Evolutionary conservation across 2,329 filamentous ascomycete genomes (phyloP), one percentile per base, ranked within the genome.

Genomic region (Venturia effusa): DNA sequence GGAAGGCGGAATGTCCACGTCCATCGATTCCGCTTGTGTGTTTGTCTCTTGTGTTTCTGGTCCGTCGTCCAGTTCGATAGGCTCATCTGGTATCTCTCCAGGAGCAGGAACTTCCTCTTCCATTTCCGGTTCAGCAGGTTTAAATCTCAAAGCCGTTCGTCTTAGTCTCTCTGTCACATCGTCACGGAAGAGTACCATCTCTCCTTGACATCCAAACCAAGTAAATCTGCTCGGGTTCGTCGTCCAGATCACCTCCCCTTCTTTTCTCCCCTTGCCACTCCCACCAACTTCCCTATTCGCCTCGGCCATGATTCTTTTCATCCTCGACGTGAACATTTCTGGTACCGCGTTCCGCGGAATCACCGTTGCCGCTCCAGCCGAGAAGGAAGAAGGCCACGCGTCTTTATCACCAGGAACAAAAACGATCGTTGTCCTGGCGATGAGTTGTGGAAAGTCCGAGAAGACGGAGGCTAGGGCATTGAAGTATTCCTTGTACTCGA

Each of bases 361-460:
- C 0, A 87, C 84, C 0, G 84, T 83, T 0, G 88, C 85, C 0
- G 89, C 87, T 4, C 90, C 90, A 1, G 86, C 87, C 0, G 85
- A 85, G 73, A 96, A 96, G 1, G 92, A 84, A 0, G 91, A 96
- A 5, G 88, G 85, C 94, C 94, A 99, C n/a, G 90, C 92, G 73
- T 99, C 94, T 73, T 97, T 96, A 76, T 97, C 93, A 37, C 94
- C 94, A 0, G 94, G 94, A 0, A 97, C 89, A 71, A 99, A 96
- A 39, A 96, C 80, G 73, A 97, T 96, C 0, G 89, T 93, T 5
- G 89, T 88, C 32, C 84, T 83, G 64, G 88, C 87, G 54, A 97
- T 82, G 17, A 99, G 82, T 0, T 83, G 81, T 3, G 91, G 90
- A 71, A 91, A 97, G 68, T 97, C 92, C 8, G 89, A 82, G 6